These are phyloP conservation scores for Odonthalia washingtoniensis DNA, from an alignment of 31 red algal species.

Conservation along the genomic window DNA sequence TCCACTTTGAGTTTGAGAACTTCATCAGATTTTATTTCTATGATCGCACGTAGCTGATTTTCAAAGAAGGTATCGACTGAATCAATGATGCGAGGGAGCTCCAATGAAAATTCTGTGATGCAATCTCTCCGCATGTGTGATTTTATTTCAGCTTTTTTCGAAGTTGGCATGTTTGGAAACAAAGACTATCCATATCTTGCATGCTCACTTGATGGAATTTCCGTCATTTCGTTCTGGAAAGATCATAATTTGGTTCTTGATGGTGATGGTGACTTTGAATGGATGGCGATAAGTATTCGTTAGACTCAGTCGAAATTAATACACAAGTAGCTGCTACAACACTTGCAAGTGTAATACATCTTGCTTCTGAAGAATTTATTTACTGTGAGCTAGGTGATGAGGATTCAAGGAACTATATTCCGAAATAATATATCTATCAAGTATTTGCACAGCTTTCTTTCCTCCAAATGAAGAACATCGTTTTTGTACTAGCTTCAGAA, in stretches of 20 bases:
- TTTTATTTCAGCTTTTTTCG: neutral
- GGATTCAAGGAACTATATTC: too few species aligned
- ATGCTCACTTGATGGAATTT: conserved; percentile 2
- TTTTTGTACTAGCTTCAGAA: too few species aligned
- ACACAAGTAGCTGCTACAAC: neutral
- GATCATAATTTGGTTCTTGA: neutral
- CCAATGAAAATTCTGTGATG: conserved; percentile 22
- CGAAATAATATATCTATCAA: too few species aligned
- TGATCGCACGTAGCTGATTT: neutral
- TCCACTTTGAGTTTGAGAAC: too few species aligned
- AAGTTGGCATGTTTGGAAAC: conserved; percentile 25
- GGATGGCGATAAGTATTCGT: neutral
- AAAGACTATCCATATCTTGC: conserved; percentile 2
- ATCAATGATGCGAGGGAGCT: conserved; percentile 38
- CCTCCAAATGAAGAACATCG: too few species aligned
- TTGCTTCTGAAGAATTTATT: too few species aligned
- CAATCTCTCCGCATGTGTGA: too few species aligned
- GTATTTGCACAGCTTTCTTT: too few species aligned
- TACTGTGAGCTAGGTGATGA: too few species aligned
- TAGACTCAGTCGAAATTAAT: neutral
- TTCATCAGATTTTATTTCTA: too few species aligned
- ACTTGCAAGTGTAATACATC: neutral
- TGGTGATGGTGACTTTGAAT: neutral
- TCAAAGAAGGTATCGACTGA: conserved; percentile 22
- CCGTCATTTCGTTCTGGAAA: neutral